Evolutionary conservation across 352 stramenopile genomes (phyloP).

Genomic region (Thraustochytrium sp.): DNA sequence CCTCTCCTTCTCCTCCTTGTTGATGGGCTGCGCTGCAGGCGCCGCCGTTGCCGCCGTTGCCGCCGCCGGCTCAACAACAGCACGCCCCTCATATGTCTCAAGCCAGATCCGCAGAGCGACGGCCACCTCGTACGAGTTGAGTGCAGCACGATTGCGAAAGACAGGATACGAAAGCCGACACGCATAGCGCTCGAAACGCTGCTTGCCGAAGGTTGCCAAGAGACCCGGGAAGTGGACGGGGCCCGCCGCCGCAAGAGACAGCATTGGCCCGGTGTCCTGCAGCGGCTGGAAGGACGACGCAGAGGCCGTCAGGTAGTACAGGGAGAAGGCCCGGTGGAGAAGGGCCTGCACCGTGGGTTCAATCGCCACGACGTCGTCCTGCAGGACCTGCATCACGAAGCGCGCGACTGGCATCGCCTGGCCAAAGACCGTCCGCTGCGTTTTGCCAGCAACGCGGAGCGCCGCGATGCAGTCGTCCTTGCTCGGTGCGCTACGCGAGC

Average conservation of each 20-base stretch:
- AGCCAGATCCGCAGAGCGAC: not conserved
- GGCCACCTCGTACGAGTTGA: not conserved
- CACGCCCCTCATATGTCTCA: no score
- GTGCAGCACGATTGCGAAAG: not conserved
- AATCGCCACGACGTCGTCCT: not conserved
- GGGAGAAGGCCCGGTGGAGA: not conserved
- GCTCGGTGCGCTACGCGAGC: not conserved
- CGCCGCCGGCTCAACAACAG: not conserved
- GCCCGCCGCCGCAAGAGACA: not conserved
- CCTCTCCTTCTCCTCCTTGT: not conserved
- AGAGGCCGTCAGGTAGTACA: conserved; percentile 32
- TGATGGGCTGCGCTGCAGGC: not conserved
- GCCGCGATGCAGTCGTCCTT: not conserved
- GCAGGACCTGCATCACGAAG: not conserved
- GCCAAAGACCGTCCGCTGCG: conserved; percentile 25
- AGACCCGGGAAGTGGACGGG: conserved; percentile 4
- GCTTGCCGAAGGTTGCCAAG: not conserved
- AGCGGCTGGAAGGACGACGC: conserved; percentile 9
- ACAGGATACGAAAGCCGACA: not conserved
- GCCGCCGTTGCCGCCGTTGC: not conserved
- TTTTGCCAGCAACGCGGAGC: not conserved
- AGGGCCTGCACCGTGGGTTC: not conserved
- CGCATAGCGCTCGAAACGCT: not conserved
- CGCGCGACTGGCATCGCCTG: not conserved
- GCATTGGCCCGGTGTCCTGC: not conserved